Percentiles rank a stretch among this genome's conserved stretches.
phyloP scores from a whole-genome alignment of 331 rosid genomes.

The Malus hybrid region DNA sequence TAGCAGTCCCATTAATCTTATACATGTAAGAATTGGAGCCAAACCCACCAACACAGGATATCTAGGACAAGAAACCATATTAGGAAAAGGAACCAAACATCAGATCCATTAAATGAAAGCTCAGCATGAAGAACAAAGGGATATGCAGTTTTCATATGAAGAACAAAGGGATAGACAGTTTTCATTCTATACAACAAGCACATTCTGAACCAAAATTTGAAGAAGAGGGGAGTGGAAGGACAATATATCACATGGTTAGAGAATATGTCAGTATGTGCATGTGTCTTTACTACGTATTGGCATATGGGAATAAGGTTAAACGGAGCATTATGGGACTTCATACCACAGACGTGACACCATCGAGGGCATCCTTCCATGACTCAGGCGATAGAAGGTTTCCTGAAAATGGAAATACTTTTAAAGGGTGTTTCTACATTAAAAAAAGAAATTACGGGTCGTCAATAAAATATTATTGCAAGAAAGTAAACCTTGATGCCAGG shows the following conservation, averaged over 20 bases:
- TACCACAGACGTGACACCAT: slow-evolving; percentile 92
- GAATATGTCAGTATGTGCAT: neutral
- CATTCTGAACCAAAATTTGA: neutral
- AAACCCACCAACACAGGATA: slow-evolving; percentile 96
- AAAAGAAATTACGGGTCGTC: neutral
- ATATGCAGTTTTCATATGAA: neutral
- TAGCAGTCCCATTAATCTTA: slow-evolving; percentile 93
- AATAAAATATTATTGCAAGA: slow-evolving; percentile 4
- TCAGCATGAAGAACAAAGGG: neutral
- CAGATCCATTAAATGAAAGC: neutral
- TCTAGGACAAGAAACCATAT: slow-evolving; percentile 41
- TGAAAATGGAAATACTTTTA: slow-evolving; percentile 26
- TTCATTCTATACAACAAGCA: neutral
- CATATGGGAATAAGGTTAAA: neutral
- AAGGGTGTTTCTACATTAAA: slow-evolving; percentile 14
- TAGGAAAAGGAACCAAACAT: slow-evolving; percentile 12
- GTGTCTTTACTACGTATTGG: neutral
- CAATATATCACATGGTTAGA: neutral
- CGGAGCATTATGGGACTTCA: slow-evolving; percentile 17
- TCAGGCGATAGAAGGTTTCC: slow-evolving; percentile 82
- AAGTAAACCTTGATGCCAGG: slow-evolving; percentile 76
- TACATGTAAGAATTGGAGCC: slow-evolving; percentile 93
- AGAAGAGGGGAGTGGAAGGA: neutral
- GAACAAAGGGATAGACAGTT: neutral
- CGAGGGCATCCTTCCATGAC: slow-evolving; percentile 73